A percentile compares a stretch with the other conserved stretches of the same genome.
Evolutionary conservation across 164 flowering plant genomes (phyloP).

Genomic region (Litsea cubeba): DNA sequence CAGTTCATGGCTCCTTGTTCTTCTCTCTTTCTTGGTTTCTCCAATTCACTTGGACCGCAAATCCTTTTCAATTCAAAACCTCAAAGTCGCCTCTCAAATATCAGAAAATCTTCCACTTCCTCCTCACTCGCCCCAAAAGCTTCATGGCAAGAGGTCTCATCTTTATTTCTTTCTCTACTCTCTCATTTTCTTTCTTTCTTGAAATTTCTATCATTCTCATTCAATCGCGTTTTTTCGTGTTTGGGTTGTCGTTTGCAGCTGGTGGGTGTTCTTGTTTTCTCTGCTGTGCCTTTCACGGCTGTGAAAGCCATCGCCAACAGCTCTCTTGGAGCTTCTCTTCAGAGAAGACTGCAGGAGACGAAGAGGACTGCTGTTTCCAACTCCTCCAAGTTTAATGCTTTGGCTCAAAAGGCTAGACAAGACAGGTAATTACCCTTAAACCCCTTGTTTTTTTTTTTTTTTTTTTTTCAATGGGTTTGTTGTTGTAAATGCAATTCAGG

Average conservation of each 20-base stretch:
- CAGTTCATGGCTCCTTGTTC: neutral
- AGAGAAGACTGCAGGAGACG: slow-evolving; percentile 54
- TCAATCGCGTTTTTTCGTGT: neutral
- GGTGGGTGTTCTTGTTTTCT: slow-evolving; percentile 80
- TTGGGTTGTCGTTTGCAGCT: slow-evolving; percentile 34
- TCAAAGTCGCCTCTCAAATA: neutral
- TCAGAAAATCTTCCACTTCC: slow-evolving; percentile 11
- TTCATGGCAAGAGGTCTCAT: slow-evolving; percentile 44
- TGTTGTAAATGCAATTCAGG: neutral
- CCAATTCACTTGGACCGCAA: too few species aligned
- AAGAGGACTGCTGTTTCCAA: slow-evolving; percentile 48
- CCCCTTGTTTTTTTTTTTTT: neutral
- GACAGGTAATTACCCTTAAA: slow-evolving; percentile 41
- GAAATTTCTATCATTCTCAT: neutral
- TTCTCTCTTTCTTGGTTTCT: slow-evolving; percentile 4
- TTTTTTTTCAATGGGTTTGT: neutral
- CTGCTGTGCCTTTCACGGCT: slow-evolving; percentile 92
- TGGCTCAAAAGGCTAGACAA: slow-evolving; percentile 52
- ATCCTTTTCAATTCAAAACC: neutral
- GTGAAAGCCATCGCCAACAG: slow-evolving; percentile 92
- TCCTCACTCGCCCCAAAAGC: slow-evolving; percentile 26
- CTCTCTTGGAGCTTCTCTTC: slow-evolving; percentile 66
- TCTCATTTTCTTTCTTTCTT: neutral
- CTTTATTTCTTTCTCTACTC: neutral
- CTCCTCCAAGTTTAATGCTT: slow-evolving; percentile 46